Evolutionary conservation across 1,284 basidiomycete species (phyloP), one percentile per base, ranked within the genome.

Genomic region (Microbotryomycetes sp.): DNA sequence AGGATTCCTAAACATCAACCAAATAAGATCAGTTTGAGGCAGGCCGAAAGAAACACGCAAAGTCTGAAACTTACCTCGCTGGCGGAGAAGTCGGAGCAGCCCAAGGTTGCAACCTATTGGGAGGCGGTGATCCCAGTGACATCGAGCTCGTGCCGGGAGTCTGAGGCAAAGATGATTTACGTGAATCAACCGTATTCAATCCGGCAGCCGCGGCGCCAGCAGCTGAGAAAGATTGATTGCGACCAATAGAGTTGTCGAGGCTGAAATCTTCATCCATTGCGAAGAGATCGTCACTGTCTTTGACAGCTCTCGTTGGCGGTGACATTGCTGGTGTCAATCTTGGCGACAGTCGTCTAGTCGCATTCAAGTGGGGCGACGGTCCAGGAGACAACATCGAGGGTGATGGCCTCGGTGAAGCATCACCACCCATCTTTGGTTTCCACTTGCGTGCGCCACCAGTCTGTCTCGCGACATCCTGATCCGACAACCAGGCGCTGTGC

Each of bases 381-480:
- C 30, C 52, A 0, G 64, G 69, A 16, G 74, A 74, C 7, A 76
- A 61, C 6, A 63, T 31, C 2, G 64, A 76, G 0, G 84, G 82
- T 0, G 80, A 83, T 6, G 82, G 63, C 65, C 77, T 80, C 7
- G 80, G 76, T 3, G 78, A 76, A 45, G 78, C 78, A 62, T 77
- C 78, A 49, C 75, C 74, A 26, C 68, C 63, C 49, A 59, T 48
- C 28, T 32, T 50, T 15, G 68, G 65, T 5, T 72, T 48, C 53
- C 66, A 73, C 25, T 66, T 66, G 6, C 74, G 67, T 68, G 36
- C 74, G 14, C 81, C 81, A 9, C 84, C 74, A 50, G 89, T 80
- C 0, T 84, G 82, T 28, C 77, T 76, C 0, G 92, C 90, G 36
- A 96, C 81, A 75, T 97, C 93, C 71, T 93, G 85, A 50, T 81